Evolutionary conservation across 208 protist species (phyloP).

Genomic region (Leptomonas pyrrhocoris): DNA sequence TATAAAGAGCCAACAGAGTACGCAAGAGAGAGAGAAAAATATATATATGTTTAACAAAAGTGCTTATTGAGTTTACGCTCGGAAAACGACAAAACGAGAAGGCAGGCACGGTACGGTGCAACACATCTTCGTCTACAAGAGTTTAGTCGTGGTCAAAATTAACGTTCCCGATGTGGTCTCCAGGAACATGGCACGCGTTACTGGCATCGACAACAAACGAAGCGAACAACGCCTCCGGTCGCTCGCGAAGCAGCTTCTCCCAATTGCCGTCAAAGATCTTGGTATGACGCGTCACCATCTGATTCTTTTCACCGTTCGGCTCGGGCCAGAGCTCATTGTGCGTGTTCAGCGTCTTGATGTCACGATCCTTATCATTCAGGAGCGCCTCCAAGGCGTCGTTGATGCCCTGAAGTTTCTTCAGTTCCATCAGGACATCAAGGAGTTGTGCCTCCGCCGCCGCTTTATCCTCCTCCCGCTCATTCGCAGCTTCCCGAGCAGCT

Average conservation of each 20-base stretch:
- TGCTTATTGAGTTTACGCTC: no score
- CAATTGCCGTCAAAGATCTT: constrained; percentile 73
- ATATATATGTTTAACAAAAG: no score
- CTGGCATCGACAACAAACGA: constrained; percentile 67
- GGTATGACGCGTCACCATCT: constrained; percentile 50
- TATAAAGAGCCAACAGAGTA: no score
- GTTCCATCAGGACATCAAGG: constrained; percentile 44
- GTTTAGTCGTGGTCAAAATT: constrained; percentile 42
- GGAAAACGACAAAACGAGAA: background rate
- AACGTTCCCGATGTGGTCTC: constrained; percentile 51
- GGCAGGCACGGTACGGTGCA: background rate
- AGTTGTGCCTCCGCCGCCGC: constrained; percentile 20
- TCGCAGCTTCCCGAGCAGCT: constrained; percentile 23
- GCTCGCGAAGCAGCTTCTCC: constrained; percentile 43
- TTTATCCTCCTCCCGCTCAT: constrained; percentile 35
- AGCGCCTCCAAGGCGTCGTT: constrained; percentile 29
- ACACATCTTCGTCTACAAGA: background rate
- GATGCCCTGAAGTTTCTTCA: constrained; percentile 31
- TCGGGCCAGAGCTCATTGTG: constrained; percentile 38
- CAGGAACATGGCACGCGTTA: constrained; percentile 69
- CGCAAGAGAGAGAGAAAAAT: no score
- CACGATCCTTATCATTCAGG: constrained; percentile 37
- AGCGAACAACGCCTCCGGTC: constrained; percentile 56
- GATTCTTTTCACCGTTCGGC: constrained; percentile 32
- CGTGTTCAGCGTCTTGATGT: constrained; percentile 38